Evolutionary conservation across 1,284 basidiomycete genomes (phyloP), one percentile per base, ranked within the genome.

Genomic region (Ustilago trichophora): DNA sequence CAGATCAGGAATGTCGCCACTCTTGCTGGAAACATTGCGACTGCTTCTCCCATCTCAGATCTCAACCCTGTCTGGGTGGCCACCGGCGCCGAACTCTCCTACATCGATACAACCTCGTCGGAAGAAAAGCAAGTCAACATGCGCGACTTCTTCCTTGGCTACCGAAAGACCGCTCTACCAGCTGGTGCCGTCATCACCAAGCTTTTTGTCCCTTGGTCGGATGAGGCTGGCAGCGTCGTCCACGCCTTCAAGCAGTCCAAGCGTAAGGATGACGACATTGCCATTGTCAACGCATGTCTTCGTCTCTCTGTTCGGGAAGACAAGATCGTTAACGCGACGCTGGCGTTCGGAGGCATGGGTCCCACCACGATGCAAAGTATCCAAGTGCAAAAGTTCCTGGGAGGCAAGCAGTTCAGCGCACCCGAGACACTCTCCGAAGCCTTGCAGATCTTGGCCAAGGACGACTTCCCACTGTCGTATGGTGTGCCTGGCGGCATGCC

Each of bases 11-110:
- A 83, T 50, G 80, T 81, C 6, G 81, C 82, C 4, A 71, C 66
- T 3, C 49, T 81, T 25, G 82, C 73, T 0, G 82, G 82, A 12
- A 83, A 83, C 62, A 76, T 83, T 38, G 77, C 77, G 0, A 83
- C 82, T 3, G 82, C 82, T 11, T 78, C 75, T 33, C 81, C 80
- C 31, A 82, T 82, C 50, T 80, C 77, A 42, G 82, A 83, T 50
- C 65, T 82, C 19, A 83, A 83, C 48, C 82, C 82, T 0, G 79
- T 83, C 34, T 82, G 81, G 82, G 72, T 82, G 7, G 82, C 82
- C 2, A 52, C 63, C 7, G 76, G 76, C 18, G 67, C 72, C 24
- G 63, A 71, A 18, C 60, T 74, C 2, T 69, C 62, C 2, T 71
- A 60, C 12, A 54, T 66, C 18, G 63, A 72, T 19, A 62, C 77